Evolutionary conservation across 2,329 filamentous ascomycete species (phyloP), one percentile per base, ranked within the genome.

Genomic region (Nemania bipapillata): DNA sequence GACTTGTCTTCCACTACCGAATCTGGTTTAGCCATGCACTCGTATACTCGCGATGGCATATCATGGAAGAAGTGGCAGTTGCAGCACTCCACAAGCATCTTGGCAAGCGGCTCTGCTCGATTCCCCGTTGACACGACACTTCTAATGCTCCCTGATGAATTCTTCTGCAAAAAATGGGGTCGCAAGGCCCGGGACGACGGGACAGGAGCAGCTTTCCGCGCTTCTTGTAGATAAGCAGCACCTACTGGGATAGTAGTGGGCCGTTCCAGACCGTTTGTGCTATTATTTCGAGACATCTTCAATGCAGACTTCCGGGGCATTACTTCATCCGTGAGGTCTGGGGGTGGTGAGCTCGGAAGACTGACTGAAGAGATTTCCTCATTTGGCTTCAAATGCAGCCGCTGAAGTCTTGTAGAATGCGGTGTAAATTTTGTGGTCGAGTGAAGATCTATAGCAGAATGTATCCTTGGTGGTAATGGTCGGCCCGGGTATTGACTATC

Each of bases 1-100:
- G 80, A 78, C 63, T 82, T 82, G 56, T 86, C 85, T 61, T 84
- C 83, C 12, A 90, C 81, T 12, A 88, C 79, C 3, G 83, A 83
- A 54, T 88, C 84, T 0, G 87, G 87, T 70, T 86, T 85, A 4
- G 85, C 85, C 87, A 90, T 90, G 76, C 86, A 88, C 74, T 89
- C 86, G 76, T 90, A 90, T 24, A 90, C 81, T 63, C 86, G 85
- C 58, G 85, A 86, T 3, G 89, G 89, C 86, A 91, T 86, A 76
- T 91, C 89, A 73, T 90, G 88, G 76, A 87, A 89, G 78, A 86
- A 89, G 63, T 84, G 85, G 83, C 89, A 91, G 65, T 80, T 82
- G 79, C 89, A 91, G 78, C 89, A 91, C 75, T 90, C 84, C 12
- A 90, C 88, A 32, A 91, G 85, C 82, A 90, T 86, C 80, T 90